A percentile compares a stretch with the other conserved stretches of the same genome.
Conservation (phyloP, 192 early-diverging fungal species). For the Entomortierella lignicola region DNA sequence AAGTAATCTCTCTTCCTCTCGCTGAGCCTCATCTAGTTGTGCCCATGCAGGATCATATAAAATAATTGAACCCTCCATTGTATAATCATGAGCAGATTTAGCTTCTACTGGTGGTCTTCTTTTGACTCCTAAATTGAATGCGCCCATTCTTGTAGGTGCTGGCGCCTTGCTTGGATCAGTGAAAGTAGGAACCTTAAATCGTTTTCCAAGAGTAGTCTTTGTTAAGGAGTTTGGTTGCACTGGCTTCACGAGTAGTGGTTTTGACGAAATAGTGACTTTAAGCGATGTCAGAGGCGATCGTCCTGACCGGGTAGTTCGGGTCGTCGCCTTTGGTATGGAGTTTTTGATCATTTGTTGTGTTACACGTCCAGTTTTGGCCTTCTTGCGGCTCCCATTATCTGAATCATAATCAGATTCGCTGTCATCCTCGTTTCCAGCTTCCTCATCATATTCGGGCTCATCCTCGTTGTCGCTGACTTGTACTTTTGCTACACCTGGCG, state of each 20-base stretch:
- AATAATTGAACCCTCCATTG: slow-evolving; percentile 84
- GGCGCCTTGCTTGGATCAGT: slow-evolving; percentile 33
- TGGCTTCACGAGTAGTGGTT: slow-evolving; percentile 23
- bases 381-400: slow-evolving; percentile 14
- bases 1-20: slow-evolving; percentile 52
- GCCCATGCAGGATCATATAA: slow-evolving; percentile 79
- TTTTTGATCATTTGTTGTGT: slow-evolving; percentile 40
- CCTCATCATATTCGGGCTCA: slow-evolving; percentile 17
- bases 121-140: slow-evolving; percentile 22
- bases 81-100: slow-evolving; percentile 85
- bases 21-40: slow-evolving; percentile 62
- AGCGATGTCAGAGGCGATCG: slow-evolving; percentile 10
- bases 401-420: slow-evolving; percentile 40
- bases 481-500: not conserved
- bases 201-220: slow-evolving; percentile 15
- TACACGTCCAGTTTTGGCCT: slow-evolving; percentile 24
- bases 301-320: slow-evolving; percentile 34
- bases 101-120: slow-evolving; percentile 38
- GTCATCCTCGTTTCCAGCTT: slow-evolving; percentile 5
- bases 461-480: slow-evolving; percentile 22
- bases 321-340: slow-evolving; percentile 15
- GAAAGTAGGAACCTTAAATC: slow-evolving; percentile 57
- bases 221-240: not conserved
- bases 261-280: slow-evolving; percentile 41
- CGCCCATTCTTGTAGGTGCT: not conserved